Evolutionary conservation across 2,329 filamentous ascomycete genomes (phyloP).

Genomic region (Cladosporium sp.): DNA sequence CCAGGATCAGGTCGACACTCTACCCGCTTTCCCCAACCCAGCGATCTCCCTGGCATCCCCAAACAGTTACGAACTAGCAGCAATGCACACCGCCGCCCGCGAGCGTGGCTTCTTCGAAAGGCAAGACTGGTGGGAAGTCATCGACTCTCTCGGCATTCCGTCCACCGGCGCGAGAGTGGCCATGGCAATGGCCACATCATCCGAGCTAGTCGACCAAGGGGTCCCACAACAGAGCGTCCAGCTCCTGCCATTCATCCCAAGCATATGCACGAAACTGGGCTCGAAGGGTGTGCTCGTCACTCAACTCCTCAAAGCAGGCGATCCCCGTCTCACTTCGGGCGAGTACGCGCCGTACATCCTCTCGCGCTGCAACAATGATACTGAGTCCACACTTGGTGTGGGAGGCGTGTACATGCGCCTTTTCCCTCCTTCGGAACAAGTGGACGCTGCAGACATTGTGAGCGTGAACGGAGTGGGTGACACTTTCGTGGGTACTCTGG

Average conservation of each 20-base stretch:
- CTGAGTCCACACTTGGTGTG: slow-evolving; percentile 56
- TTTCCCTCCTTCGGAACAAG: slow-evolving; percentile 64
- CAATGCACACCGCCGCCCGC: slow-evolving; percentile 74
- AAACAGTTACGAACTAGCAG: slow-evolving; percentile 76
- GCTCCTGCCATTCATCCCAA: slow-evolving; percentile 84
- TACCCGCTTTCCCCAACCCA: slow-evolving; percentile 59
- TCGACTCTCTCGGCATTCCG: slow-evolving; percentile 77
- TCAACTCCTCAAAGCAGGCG: slow-evolving; percentile 66
- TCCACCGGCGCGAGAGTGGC: slow-evolving; percentile 69
- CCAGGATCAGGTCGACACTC: slow-evolving; percentile 1
- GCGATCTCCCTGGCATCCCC: slow-evolving; percentile 77
- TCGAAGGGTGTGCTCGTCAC: slow-evolving; percentile 73
- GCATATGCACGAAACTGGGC: slow-evolving; percentile 82
- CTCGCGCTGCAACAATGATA: slow-evolving; percentile 55
- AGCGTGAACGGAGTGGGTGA: slow-evolving; percentile 96
- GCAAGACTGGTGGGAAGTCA: slow-evolving; percentile 73
- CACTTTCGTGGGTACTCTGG: slow-evolving; percentile 81
- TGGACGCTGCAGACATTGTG: slow-evolving; percentile 66
- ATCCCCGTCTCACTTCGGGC: slow-evolving; percentile 65
- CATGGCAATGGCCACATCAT: slow-evolving; percentile 68
- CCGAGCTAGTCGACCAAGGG: slow-evolving; percentile 72
- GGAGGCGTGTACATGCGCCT: slow-evolving; percentile 81
- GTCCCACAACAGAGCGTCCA: slow-evolving; percentile 82
- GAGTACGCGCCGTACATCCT: slow-evolving; percentile 71
- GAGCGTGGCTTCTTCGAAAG: slow-evolving; percentile 68